Base-by-base conservation (phyloP, 2,329 filamentous ascomycete genomes). In the Penicillium decumbens region DNA sequence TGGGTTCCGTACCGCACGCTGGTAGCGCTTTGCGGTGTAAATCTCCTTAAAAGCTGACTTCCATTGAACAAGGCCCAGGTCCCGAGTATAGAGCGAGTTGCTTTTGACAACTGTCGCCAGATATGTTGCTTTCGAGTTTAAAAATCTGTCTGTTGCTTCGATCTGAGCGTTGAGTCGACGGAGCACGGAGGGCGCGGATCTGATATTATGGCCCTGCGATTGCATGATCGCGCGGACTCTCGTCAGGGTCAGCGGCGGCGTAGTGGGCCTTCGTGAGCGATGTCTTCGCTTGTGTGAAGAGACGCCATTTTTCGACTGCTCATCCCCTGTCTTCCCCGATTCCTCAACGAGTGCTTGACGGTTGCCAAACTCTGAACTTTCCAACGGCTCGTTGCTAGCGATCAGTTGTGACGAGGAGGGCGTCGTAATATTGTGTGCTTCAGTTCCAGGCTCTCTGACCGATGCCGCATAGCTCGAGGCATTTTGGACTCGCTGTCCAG, bases 1-100 rank as follows among this genome's bases (percentile, higher is more conserved):
- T 10, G 23, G 25, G 24, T 53, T 49, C 20, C 45, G 25, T 32
- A 54, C 39, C 15, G 57, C 50, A 13, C 45, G 51, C 12, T 50
- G 25, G 44, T 58, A 43, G 35, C 42, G 44, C 43, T 54, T 65
- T 13, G 63, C 61, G 27, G 47, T 50, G 41, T 52, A 65, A 13
- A 70, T 37, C 27, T 57, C 56, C 30, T 38, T 43, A 29, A 57
- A 63, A 12, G 57, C 53, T 32, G 25, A 20, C 20, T 53, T 55
- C 67, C 67, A 70, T 52, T 57, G 49, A 7, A 38, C 30, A 18
- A 54, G 41, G n/a, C 45, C 47, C n/a, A 55, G 39, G 8, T 44
- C 33, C 9, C 47, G 48, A 9, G 58, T 44, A 29, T 59, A 67
- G 24, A 65, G 46, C 20, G 58, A 60, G n/a, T 51, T 59, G 13